Evolutionary conservation across 2,329 filamentous ascomycete species (phyloP), one percentile per base, ranked within the genome.

Genomic region (Aspergillus eucalypticola): DNA sequence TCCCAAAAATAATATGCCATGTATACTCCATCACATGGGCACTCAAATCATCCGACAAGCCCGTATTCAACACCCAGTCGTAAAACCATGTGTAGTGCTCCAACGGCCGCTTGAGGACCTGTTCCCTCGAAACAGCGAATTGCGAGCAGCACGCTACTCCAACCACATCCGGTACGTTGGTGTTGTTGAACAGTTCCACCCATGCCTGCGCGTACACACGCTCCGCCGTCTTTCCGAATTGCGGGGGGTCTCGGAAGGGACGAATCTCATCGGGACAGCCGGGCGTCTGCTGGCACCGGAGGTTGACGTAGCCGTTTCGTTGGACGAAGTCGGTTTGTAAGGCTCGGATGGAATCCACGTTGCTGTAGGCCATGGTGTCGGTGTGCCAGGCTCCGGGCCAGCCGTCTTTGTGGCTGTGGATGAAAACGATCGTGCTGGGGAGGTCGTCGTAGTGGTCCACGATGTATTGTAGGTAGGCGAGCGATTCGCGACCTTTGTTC

Each of bases 221-320:
- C 51, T 73, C 70, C 10, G 67, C 67, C 2, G 62, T 65, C 48
- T 68, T 65, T 8, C 68, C 70, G 0, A 64, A 58, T 23, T 64
- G 68, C 3, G 70, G 69, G 1, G 70, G 67, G 29, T 73, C 66
- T 4, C 42, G 60, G 7, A 56, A 35, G 65, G 77, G 63, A 59
- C 72, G 56, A 3, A 77, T 72, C 53, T 78, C 75, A 19, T 60
- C 66, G 11, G 75, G 73, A 17, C 71, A 73, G 15, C 74, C 74
- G 21, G 76, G 73, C 2, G 65, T 67, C 38, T 69, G 56, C 59
- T 71, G 66, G 55, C 86, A 88, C 54, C 86, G 82, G 54, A 88
- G 75, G 66, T 86, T 88, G 65, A 83, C 81, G 69, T 86, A 88
- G 15, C 85, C 85, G 52, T 79, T 73, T 49, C 77, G 69, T 42